A percentile compares a stretch with the other conserved stretches of the same genome.
These are phyloP conservation scores for Thelephora ganbajun DNA, from an alignment of 768 basidiomycete species.

Conservation along the genomic window DNA sequence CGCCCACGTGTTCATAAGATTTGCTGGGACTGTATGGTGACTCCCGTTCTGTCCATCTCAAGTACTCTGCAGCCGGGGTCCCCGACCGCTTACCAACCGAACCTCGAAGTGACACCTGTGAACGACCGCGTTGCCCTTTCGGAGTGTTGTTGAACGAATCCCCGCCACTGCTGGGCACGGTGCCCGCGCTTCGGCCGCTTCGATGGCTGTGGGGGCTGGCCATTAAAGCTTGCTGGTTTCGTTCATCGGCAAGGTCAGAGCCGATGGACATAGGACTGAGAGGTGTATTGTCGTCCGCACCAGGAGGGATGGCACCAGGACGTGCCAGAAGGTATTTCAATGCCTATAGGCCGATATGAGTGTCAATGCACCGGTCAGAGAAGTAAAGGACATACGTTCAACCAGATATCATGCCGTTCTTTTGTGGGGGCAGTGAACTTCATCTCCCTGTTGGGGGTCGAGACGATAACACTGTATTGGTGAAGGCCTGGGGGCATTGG, in stretches of 20 bases:
- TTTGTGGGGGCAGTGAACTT: slow-evolving; percentile 95
- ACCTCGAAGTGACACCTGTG: slow-evolving; percentile 59
- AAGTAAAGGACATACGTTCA: slow-evolving; percentile 44
- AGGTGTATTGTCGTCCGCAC: slow-evolving; percentile 11
- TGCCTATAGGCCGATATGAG: slow-evolving; percentile 37
- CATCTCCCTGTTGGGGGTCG: slow-evolving; percentile 91
- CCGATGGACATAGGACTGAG: slow-evolving; percentile 17
- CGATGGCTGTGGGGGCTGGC: slow-evolving; percentile 66
- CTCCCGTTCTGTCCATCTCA: slow-evolving; percentile 66
- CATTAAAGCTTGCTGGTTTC: slow-evolving; percentile 34
- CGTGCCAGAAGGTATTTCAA: slow-evolving; percentile 81
- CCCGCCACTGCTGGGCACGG: slow-evolving; percentile 21
- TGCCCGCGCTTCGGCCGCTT: slow-evolving; percentile 44
- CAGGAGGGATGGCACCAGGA: slow-evolving; percentile 27
- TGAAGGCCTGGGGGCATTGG: slow-evolving; percentile 90
- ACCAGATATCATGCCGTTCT: slow-evolving; percentile 96
- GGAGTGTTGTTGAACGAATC: slow-evolving; percentile 68
- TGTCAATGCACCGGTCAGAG: slow-evolving; percentile 6
- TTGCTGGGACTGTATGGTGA: slow-evolving; percentile 64
- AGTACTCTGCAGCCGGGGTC: slow-evolving; percentile 85
- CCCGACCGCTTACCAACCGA: slow-evolving; percentile 78
- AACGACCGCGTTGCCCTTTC: slow-evolving; percentile 63
- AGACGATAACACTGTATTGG: slow-evolving; percentile 86
- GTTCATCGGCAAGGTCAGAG: slow-evolving; percentile 23
- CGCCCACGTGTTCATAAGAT: slow-evolving; percentile 27